Base-by-base conservation (phyloP, 805 yeast genomes). In the Candida oleophila region DNA sequence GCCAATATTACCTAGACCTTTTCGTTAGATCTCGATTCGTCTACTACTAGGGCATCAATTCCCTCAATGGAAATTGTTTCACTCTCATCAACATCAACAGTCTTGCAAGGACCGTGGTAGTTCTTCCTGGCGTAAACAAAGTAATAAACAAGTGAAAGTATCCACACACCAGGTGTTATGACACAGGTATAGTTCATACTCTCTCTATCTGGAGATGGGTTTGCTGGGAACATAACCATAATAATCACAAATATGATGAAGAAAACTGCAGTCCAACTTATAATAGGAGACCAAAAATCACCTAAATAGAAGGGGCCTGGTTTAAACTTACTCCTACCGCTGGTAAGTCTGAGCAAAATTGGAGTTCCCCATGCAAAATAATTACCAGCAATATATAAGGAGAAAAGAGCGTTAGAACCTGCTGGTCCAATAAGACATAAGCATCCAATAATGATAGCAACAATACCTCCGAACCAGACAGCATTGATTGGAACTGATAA, bases 271-370 rank as follows among this genome's bases (percentile, higher is more conserved):
- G 72, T 56, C 60, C 74, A 57, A 43, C 79, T 77, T 34, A 81
- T 61, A 8, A 62, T 55, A 18, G 71, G 73, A 9, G 82, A 75
- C 59, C 69, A 55, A 22, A 60, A 43, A 12, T 68, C 65, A 28
- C 92, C 92, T 38, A 83, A 60, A 58, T 80, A 77, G 59, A 85
- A 85, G 3, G 81, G 80, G 3, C 92, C 94, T 2, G 89, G 89
- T 12, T 59, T 68, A 55, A 83, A 82, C 40, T 77, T 66, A 11
- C 66, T 64, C 45, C 67, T 67, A 33, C 82, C 83, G 33, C 68
- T 68, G 1, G 82, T 75, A 42, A 80, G 65, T 44, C 80, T 69
- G 47, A 81, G 65, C 43, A 79, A 67, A 71, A 72, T 80, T 19
- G 90, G 89, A 39, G 73, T 68, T 43, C 79, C 71, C 87, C 88